Base-by-base conservation (phyloP, 306 rosid species). In the Ceratonia siliqua region DNA sequence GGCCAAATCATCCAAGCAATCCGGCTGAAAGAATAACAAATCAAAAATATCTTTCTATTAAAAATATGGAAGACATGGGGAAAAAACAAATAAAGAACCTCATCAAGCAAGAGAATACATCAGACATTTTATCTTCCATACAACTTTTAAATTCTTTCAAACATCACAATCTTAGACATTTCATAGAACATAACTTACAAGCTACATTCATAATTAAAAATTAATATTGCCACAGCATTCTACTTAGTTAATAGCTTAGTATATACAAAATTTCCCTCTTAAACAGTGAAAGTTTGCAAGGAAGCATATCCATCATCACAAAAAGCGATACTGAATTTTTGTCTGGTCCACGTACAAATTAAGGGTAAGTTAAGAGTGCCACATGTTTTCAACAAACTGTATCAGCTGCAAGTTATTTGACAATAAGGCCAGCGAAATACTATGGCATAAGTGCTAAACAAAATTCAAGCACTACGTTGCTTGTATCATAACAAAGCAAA, bases 1-100 rank as follows among this genome's bases (percentile, higher is more conserved):
- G 41, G 98, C 88, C 77, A 92, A 83, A 83, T 92, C 98, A 77
- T 88, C 89, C 75, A 92, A 70, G 81, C 81, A 74, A 79, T 79
- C 98, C n/a, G 88, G 78, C 98, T 90, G 86, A 55, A 86, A 85
- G 18, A 17, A 72, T 27, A 55, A 58, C 53, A 66, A 33, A 71
- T 54, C 11, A 30, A 30, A 27, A 20, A 20, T 9, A 53, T 8
- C 8, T 18, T 5, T 17, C 49, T 5, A 24, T 42, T 11, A 8
- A 39, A 21, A 55, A 35, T 17, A 15, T 12, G 33, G 10, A 45
- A 55, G 32, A 65, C 20, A 8, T 13, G 5, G 54, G 1, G 22
- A 36, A 20, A 12, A 30, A 14, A 20, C 17, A 53, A 24, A 21
- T 21, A 39, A 53, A 36, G 27, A 38, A 57, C 27, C 56, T 46